A percentile compares a stretch with the other conserved stretches of the same genome.
phyloP scores from a whole-genome alignment of 345 rosid species.

The Orychophragmus violaceus region DNA sequence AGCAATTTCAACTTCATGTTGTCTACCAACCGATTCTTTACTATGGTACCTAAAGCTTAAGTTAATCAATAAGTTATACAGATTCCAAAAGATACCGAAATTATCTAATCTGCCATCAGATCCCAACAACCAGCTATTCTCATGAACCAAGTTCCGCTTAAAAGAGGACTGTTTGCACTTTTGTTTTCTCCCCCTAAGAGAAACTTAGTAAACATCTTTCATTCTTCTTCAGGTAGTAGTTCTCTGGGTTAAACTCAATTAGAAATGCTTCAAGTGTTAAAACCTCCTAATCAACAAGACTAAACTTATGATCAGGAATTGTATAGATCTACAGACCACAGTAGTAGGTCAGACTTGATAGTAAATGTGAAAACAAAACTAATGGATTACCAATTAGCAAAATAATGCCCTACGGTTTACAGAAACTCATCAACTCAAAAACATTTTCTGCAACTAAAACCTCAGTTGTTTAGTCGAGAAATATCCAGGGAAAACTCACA shows the following conservation, averaged over 20 bases:
- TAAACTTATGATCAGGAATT: neutral
- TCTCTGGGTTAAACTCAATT: neutral
- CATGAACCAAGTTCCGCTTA: neutral
- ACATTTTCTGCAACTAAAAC: neutral
- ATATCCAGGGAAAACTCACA: neutral
- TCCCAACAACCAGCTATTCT: constrained; percentile 1
- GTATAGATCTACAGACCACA: constrained; percentile 1
- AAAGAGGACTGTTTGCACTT: neutral
- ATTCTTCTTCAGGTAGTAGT: neutral
- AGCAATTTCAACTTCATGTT: neutral
- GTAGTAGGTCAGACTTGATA: neutral
- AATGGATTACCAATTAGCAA: neutral
- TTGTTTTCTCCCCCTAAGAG: neutral
- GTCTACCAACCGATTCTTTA: neutral
- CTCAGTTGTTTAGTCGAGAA: neutral
- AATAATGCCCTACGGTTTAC: neutral
- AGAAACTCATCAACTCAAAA: neutral
- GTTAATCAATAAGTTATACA: neutral
- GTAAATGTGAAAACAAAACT: neutral
- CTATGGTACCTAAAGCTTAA: neutral
- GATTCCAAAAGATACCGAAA: neutral
- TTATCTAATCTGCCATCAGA: constrained; percentile 2
- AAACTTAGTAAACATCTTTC: neutral
- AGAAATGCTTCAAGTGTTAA: neutral
- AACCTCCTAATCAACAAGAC: neutral